phyloP scores from a whole-genome alignment of 129 eudicot species.

The Tanacetum coccineum region DNA sequence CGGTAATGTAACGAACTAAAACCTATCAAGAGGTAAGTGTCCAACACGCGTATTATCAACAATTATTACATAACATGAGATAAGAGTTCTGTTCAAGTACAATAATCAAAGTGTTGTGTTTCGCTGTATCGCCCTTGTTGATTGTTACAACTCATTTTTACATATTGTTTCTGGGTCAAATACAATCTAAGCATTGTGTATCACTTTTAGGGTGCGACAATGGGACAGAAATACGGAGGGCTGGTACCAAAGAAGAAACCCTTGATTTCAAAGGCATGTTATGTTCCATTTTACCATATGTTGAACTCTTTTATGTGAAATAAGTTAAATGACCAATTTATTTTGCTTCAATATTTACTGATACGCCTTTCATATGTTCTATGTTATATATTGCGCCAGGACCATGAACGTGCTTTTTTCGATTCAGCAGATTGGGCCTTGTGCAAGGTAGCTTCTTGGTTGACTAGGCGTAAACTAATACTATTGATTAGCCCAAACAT shows the following conservation, averaged over 20 bases:
- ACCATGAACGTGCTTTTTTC: constrained; percentile 85
- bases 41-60: no score
- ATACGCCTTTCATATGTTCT: neutral
- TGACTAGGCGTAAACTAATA: neutral
- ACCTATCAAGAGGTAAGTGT: neutral
- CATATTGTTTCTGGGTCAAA: no score
- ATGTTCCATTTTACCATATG: neutral
- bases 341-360: neutral
- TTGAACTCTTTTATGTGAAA: neutral
- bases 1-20: neutral
- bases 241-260: constrained; percentile 88
- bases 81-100: no score
- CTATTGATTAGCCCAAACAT: neutral
- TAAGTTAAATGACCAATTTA: neutral
- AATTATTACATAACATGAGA: no score
- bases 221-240: constrained; percentile 70
- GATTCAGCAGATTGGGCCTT: constrained; percentile 99
- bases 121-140: neutral
- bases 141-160: neutral
- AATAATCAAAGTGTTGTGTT: no score
- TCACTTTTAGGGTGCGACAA: constrained; percentile 31
- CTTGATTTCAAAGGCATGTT: constrained; percentile 72
- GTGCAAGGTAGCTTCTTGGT: constrained; percentile 54
- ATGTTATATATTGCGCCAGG: constrained; percentile 38
- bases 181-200: no score